A percentile compares a stretch with the other conserved stretches of the same genome.
Conservation (phyloP, 345 rosid genomes). For the Salix koriyanagi region DNA sequence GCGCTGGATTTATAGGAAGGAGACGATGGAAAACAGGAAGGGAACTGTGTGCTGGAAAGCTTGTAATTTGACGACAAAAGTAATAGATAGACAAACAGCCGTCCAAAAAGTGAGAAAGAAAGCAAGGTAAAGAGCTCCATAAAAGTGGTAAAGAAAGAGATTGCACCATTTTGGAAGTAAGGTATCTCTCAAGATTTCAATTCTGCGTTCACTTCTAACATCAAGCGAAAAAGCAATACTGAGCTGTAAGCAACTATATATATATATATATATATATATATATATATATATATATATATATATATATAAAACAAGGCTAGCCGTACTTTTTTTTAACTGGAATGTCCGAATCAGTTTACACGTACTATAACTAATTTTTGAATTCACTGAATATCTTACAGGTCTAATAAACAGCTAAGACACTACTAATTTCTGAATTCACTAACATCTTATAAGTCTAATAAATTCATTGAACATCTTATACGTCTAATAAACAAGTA, state of each 20-base stretch:
- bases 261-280: too few species aligned
- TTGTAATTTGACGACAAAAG: constrained; percentile 18
- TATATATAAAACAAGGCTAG: too few species aligned
- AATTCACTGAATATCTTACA: too few species aligned
- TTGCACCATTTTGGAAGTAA: constrained; percentile 28
- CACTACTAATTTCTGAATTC: fast-evolving
- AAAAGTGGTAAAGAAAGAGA: constrained; percentile 1
- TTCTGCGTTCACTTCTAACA: constrained; percentile 17
- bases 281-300: too few species aligned
- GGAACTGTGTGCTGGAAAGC: constrained; percentile 32
- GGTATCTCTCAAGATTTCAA: constrained; percentile 19
- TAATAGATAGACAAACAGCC: constrained; percentile 14
- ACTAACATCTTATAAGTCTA: too few species aligned
- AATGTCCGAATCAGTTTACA: too few species aligned
- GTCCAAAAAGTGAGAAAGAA: constrained; percentile 39
- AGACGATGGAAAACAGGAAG: constrained; percentile 18
- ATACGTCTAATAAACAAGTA: too few species aligned
- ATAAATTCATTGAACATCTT: too few species aligned
- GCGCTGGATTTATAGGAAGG: constrained; percentile 22
- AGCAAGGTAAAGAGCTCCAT: neutral
- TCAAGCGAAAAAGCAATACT: neutral
- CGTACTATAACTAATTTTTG: fast-evolving
- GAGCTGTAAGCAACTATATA: neutral
- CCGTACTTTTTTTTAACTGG: too few species aligned
- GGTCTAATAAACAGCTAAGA: fast-evolving